Base-by-base conservation (phyloP, 2,329 filamentous ascomycete genomes). In the Fusarium veterinarium region DNA sequence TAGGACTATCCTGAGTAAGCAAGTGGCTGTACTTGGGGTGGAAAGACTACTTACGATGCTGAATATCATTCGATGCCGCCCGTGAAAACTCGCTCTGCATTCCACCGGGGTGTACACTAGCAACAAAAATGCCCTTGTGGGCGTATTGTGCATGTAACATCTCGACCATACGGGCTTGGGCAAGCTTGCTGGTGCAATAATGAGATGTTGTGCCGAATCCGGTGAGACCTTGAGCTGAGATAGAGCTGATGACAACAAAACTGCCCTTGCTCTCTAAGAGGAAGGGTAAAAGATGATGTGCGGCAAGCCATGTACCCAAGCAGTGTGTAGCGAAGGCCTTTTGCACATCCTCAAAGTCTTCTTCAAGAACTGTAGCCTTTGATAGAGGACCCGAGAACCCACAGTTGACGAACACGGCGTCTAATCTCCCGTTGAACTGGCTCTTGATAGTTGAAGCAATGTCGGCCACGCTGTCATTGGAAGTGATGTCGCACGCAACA, bases 131-230 rank as follows among this genome's bases (percentile, higher is more conserved):
- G 1, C 53, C 63, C 11, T 48, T 37, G 0, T 48, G 46, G 1
- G 53, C 45, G 16, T 67, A 67, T 17, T 67, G 64, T 0, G 53
- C 53, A 16, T 67, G 63, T 0, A 67, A 1, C 1, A 67, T 53
- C 4, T 67, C 64, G 4, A 67, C 23, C 30, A 67, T 53, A 1
- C 64, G 53, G 13, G 46, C 45, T 33, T 67, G 64, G 1, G 63
- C 64, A 10, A 67, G n/a, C 7, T 67, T 67, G 5, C 64, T 67
- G 5, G 53, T 20, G 3, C 64, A 67, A 9, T 67, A 67, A 3
- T 67, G 64, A 1, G 64, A 67, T 3, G 64, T 67, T 11, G 64
- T 61, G 9, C 64, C 63, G n/a, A 67, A 67, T 1, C 64, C 64
- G 6, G 2, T 61, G 5, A 67, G 38, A 5, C 40, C 6, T 10